Percentiles rank a stretch among this genome's conserved stretches.
These are phyloP conservation scores for Aspergillus saccharolyticus DNA, from an alignment of 495 filamentous ascomycete genomes.

Conservation along the genomic window DNA sequence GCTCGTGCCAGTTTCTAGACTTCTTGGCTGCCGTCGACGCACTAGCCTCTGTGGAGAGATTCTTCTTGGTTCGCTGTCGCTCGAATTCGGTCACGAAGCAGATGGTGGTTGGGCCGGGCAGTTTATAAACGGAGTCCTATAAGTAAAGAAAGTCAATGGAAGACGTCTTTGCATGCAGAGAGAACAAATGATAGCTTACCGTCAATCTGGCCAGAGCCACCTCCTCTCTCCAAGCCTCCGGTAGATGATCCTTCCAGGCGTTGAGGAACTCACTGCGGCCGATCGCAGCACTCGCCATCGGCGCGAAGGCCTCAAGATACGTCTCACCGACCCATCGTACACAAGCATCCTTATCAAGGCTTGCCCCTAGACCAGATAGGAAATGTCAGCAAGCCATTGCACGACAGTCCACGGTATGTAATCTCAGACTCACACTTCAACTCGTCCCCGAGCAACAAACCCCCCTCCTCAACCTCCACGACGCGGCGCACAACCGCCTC, in stretches of 20 bases:
- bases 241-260: conserved; percentile 53
- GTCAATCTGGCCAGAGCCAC: conserved; percentile 44
- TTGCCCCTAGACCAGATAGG: conserved; percentile 32
- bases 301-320: conserved; percentile 46
- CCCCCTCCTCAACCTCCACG: conserved; percentile 22
- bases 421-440: conserved; percentile 34
- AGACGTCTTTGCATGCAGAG: not conserved
- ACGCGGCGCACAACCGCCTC: conserved; percentile 41
- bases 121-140: conserved; percentile 33
- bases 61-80: conserved; percentile 30
- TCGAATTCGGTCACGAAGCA: conserved; percentile 34
- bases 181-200: conserved; percentile 21
- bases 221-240: conserved; percentile 52
- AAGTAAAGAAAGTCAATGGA: not conserved
- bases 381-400: conserved; percentile 10
- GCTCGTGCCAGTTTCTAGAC: conserved; percentile 84
- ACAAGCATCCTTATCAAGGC: conserved; percentile 41
- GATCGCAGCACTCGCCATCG: conserved; percentile 28
- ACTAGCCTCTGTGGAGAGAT: conserved; percentile 25
- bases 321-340: conserved; percentile 48
- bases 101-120: conserved; percentile 37
- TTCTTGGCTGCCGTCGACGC: conserved; percentile 42
- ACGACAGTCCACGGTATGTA: not conserved
- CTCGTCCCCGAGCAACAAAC: conserved; percentile 14
- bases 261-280: conserved; percentile 46